Percentiles rank a stretch among this genome's conserved stretches.
These are phyloP conservation scores for Neostapfia colusana DNA, from an alignment of 176 grass and related monocot species.

Conservation along the genomic window DNA sequence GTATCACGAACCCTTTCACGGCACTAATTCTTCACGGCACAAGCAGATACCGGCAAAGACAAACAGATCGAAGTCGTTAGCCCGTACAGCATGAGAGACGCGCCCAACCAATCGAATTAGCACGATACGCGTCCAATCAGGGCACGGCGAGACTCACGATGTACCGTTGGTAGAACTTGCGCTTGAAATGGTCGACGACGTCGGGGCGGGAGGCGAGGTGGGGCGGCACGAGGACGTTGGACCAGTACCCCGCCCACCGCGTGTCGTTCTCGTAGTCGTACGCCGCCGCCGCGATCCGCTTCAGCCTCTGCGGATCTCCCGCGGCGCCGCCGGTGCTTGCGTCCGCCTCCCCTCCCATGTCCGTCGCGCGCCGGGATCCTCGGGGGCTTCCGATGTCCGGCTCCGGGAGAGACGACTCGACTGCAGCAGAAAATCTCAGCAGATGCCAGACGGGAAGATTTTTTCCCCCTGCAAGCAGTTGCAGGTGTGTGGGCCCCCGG, in stretches of 20 bases:
- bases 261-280: conserved; percentile 94
- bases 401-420: background rate
- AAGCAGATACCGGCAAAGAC: background rate
- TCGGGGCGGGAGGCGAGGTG: conserved; percentile 74
- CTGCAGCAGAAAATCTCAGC: conserved; percentile 24
- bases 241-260: conserved; percentile 96
- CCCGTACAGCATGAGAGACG: background rate
- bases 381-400: background rate
- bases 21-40: background rate
- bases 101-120: background rate
- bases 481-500: background rate
- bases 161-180: conserved; percentile 93
- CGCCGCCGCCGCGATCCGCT: conserved; percentile 68
- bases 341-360: conserved; percentile 51
- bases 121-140: background rate
- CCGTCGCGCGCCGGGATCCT: background rate
- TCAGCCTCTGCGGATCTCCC: conserved; percentile 68
- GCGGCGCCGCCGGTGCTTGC: conserved; percentile 38
- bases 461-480: background rate
- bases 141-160: conserved; percentile 44
- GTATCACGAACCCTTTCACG: background rate
- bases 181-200: conserved; percentile 87
- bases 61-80: conserved; percentile 23
- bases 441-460: background rate
- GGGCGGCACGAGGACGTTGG: conserved; percentile 73